phyloP scores from a whole-genome alignment of 2,329 filamentous ascomycete species.

The Chaetomiaceae sp. region DNA sequence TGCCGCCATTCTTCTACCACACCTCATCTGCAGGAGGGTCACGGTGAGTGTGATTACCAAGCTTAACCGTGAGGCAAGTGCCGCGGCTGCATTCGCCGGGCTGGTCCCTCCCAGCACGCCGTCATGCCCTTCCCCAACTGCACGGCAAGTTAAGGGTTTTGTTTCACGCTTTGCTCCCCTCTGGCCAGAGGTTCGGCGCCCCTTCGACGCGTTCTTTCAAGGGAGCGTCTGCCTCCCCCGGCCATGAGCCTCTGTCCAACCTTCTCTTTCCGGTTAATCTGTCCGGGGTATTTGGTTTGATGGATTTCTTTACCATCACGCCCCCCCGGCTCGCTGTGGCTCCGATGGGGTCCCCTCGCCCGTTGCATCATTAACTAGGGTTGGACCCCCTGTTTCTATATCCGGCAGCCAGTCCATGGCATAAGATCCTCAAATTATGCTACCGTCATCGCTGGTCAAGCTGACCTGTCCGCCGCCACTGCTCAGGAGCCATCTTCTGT shows the following conservation, averaged over 20 bases:
- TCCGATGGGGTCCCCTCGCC: constrained; percentile 24
- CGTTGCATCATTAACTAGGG: constrained; percentile 37
- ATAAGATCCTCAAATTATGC: constrained; percentile 57
- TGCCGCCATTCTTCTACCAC: constrained; percentile 9
- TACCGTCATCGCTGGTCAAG: constrained; percentile 44
- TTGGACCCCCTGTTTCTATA: constrained; percentile 45
- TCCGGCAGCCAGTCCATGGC: constrained; percentile 45
- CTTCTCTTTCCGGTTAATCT: constrained; percentile 29
- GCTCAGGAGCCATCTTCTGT: constrained; percentile 42
- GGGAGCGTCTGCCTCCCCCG: constrained; percentile 22
- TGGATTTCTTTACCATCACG: constrained; percentile 28
- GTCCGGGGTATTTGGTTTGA: constrained; percentile 27
- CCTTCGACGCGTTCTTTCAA: constrained; percentile 36
- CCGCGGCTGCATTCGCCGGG: constrained; percentile 20
- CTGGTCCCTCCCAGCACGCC: constrained; percentile 22
- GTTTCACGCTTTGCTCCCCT: constrained; percentile 40
- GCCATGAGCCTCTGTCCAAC: constrained; percentile 16
- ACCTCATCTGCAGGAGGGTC: constrained; percentile 8
- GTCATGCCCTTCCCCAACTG: constrained; percentile 36
- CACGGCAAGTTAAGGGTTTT: constrained; percentile 33
- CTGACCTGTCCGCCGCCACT: constrained; percentile 37
- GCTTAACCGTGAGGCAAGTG: constrained; percentile 21
- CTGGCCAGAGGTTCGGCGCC: constrained; percentile 35
- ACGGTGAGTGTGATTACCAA: constrained; percentile 16
- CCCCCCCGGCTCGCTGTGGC: constrained; percentile 31